phyloP scores from a whole-genome alignment of 1,284 basidiomycete species.

The Ceratobasidium sp. region DNA sequence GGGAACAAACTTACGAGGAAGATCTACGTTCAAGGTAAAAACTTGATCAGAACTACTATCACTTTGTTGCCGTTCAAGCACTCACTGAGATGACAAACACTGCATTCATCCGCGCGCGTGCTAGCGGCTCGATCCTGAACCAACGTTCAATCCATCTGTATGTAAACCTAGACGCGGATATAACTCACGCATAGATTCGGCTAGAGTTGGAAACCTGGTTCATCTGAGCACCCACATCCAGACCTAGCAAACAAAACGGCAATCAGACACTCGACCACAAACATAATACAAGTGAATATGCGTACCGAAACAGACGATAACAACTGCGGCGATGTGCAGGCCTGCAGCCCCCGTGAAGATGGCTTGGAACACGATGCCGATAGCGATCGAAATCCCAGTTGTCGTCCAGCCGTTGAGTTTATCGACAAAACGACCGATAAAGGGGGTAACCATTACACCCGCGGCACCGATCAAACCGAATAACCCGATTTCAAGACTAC shows the following conservation, averaged over 20 bases:
- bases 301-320: constrained; percentile 61
- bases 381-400: constrained; percentile 64
- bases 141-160: not conserved
- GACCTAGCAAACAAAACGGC: constrained; percentile 50
- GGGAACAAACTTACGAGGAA: constrained; percentile 55
- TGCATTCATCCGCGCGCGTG: constrained; percentile 75
- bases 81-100: constrained; percentile 70
- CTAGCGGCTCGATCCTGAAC: constrained; percentile 66
- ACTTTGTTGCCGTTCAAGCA: constrained; percentile 48
- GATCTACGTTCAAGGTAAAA: constrained; percentile 51
- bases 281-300: not conserved
- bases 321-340: constrained; percentile 70
- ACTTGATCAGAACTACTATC: constrained; percentile 10
- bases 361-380: constrained; percentile 61
- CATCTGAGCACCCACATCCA: constrained; percentile 65
- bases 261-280: not conserved
- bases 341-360: constrained; percentile 72
- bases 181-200: constrained; percentile 58
- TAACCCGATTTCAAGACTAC: constrained; percentile 70
- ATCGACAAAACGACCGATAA: constrained; percentile 74
- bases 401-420: constrained; percentile 75
- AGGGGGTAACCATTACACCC: constrained; percentile 73
- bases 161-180: no score
- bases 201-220: constrained; percentile 56
- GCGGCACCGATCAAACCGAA: constrained; percentile 79